Percentiles rank a stretch among this genome's conserved stretches.
phyloP scores from a whole-genome alignment of 23 red algal genomes.

The Gracilaria vermiculophylla region DNA sequence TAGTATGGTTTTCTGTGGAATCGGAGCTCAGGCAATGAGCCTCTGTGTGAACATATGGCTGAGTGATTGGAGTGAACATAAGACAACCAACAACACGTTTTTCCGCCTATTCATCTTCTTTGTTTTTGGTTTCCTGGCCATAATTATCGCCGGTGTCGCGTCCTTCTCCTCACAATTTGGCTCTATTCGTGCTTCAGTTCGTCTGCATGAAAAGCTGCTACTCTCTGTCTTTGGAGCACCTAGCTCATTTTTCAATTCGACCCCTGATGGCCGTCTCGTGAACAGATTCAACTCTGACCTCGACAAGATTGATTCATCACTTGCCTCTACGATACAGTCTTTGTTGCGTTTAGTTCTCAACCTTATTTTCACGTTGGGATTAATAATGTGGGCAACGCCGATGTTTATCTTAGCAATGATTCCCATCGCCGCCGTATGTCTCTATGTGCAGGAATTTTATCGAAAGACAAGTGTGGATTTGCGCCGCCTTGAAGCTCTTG shows the following conservation, averaged over 20 bases:
- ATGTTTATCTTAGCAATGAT: conserved; percentile 64
- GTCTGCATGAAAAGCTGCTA: conserved; percentile 73
- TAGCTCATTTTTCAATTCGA: conserved; percentile 83
- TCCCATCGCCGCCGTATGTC: conserved; percentile 55
- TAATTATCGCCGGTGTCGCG: not conserved
- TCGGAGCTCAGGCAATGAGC: conserved; percentile 4
- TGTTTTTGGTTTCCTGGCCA: conserved; percentile 22
- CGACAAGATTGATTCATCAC: conserved; percentile 72
- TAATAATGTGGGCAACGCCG: conserved; percentile 70
- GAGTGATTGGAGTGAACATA: conserved; percentile 46
- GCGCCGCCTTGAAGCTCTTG: conserved; percentile 77
- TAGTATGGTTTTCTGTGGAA: not conserved
- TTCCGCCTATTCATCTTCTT: conserved; percentile 50
- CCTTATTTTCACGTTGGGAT: conserved; percentile 33
- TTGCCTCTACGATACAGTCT: conserved; percentile 44
- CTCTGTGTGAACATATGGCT: conserved; percentile 49
- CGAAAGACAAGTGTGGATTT: conserved; percentile 83
- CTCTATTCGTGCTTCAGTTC: conserved; percentile 69
- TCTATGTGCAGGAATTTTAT: conserved; percentile 83
- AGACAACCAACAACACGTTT: not conserved
- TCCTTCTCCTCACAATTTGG: conserved; percentile 56
- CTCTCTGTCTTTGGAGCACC: conserved; percentile 81
- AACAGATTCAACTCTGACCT: conserved; percentile 88
- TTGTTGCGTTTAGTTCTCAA: conserved; percentile 28
- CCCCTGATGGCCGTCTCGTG: conserved; percentile 81